These are phyloP conservation scores for Pyrus betulifolia DNA, from an alignment of 306 rosid genomes.

Conservation along the genomic window DNA sequence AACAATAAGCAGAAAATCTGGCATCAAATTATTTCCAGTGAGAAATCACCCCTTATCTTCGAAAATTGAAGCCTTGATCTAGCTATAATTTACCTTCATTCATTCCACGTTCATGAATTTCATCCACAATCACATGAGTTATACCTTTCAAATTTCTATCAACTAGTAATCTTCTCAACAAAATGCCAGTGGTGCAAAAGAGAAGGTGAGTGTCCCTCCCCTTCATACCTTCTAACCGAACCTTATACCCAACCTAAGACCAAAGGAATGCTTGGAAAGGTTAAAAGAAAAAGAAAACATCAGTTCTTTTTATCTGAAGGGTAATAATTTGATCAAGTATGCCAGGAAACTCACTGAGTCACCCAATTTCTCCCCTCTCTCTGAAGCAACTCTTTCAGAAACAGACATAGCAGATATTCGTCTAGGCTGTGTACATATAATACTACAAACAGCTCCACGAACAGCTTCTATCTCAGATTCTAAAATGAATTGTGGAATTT, in stretches of 20 bases:
- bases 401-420: conserved; percentile 96
- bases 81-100: conserved; percentile 66
- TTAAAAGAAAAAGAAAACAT: neutral
- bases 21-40: conserved; percentile 28
- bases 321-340: neutral
- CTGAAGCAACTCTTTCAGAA: conserved; percentile 90
- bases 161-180: conserved; percentile 81
- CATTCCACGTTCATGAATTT: conserved; percentile 99
- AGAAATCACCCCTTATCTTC: conserved; percentile 24
- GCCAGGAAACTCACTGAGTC: conserved; percentile 68
- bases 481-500: conserved; percentile 91
- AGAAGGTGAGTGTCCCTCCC: conserved; percentile 89
- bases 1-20: conserved; percentile 94
- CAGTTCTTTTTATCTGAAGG: neutral
- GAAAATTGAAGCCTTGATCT: conserved; percentile 16
- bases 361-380: conserved; percentile 94
- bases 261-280: conserved; percentile 14
- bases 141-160: conserved; percentile 83
- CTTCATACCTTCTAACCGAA: conserved; percentile 89
- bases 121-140: conserved; percentile 93
- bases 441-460: conserved; percentile 70
- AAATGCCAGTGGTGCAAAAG: conserved; percentile 96
- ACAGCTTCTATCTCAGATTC: conserved; percentile 77
- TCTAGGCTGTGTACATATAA: conserved; percentile 95
- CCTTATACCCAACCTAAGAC: conserved; percentile 88